Evolutionary conservation across 1,139 yeast genomes (phyloP).

Genomic region (Schwanniomyces etchellsii): DNA sequence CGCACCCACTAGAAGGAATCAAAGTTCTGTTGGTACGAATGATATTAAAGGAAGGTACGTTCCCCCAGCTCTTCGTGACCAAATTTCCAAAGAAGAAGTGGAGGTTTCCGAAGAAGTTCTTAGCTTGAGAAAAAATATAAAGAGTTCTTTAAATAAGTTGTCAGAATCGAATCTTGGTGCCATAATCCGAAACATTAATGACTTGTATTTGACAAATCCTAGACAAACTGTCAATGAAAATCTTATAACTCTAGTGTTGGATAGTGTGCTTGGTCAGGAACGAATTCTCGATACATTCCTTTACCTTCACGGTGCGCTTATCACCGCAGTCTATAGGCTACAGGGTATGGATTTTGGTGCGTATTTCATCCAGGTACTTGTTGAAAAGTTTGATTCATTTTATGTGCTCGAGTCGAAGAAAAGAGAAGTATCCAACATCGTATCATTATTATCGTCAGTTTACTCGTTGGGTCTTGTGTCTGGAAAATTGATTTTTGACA

Average conservation of each 20-base stretch:
- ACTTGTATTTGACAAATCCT: slow-evolving; percentile 59
- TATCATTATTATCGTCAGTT: slow-evolving; percentile 70
- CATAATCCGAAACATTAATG: slow-evolving; percentile 65
- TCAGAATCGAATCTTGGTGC: slow-evolving; percentile 77
- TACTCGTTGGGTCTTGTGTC: slow-evolving; percentile 76
- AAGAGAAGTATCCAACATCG: slow-evolving; percentile 63
- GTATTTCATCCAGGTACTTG: slow-evolving; percentile 67
- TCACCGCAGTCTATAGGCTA: slow-evolving; percentile 66
- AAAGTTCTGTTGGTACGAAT: slow-evolving; percentile 5
- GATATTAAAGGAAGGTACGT: slow-evolving; percentile 41
- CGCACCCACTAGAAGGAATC: slow-evolving; percentile 50
- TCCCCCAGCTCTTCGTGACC: slow-evolving; percentile 78
- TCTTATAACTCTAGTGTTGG: slow-evolving; percentile 57
- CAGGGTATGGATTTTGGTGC: slow-evolving; percentile 95
- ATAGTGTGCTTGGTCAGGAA: slow-evolving; percentile 60
- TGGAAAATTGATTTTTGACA: slow-evolving; percentile 69
- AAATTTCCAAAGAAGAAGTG: slow-evolving; percentile 33
- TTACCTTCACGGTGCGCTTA: slow-evolving; percentile 72
- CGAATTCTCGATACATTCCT: slow-evolving; percentile 73
- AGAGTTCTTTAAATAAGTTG: slow-evolving; percentile 78
- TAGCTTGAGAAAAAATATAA: slow-evolving; percentile 55
- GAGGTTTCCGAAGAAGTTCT: slow-evolving; percentile 42
- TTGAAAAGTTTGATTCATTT: slow-evolving; percentile 54
- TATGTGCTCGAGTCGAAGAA: slow-evolving; percentile 23
- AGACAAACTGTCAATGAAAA: slow-evolving; percentile 72